Conservation (phyloP, 2,329 filamentous ascomycete species). For the Diplocarpon mali region DNA sequence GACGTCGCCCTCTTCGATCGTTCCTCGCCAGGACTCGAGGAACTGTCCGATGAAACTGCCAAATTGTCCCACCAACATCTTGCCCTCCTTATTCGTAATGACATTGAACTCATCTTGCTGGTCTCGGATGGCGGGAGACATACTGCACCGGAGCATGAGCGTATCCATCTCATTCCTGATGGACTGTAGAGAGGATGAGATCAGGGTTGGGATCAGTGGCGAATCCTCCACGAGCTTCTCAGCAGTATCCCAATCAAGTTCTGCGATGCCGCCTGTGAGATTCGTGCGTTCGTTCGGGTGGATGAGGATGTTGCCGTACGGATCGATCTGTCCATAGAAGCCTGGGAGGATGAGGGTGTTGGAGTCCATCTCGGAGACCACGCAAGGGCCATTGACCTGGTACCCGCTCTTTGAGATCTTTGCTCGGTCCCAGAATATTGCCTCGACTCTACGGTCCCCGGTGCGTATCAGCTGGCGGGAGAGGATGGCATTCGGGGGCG, state of each 20-base stretch:
- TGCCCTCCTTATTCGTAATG: not conserved
- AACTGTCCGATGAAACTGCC: not conserved
- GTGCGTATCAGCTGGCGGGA: not conserved
- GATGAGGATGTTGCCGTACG: not conserved
- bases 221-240: not conserved
- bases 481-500: not conserved
- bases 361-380: not conserved
- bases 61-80: not conserved
- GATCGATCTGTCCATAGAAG: not conserved
- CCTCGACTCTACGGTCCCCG: not conserved
- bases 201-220: not conserved
- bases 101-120: not conserved
- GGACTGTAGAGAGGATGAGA: not conserved
- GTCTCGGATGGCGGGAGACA: not conserved
- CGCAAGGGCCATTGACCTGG: not conserved
- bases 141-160: not conserved
- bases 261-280: not conserved
- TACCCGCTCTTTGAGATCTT: not conserved
- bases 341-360: not conserved
- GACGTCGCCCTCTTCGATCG: not conserved
- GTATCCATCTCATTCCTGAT: not conserved
- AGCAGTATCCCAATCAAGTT: not conserved
- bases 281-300: not conserved
- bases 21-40: not conserved
- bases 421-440: not conserved